Conservation (phyloP, 2,329 filamentous ascomycete species). For the Sporothrix schenckii region DNA sequence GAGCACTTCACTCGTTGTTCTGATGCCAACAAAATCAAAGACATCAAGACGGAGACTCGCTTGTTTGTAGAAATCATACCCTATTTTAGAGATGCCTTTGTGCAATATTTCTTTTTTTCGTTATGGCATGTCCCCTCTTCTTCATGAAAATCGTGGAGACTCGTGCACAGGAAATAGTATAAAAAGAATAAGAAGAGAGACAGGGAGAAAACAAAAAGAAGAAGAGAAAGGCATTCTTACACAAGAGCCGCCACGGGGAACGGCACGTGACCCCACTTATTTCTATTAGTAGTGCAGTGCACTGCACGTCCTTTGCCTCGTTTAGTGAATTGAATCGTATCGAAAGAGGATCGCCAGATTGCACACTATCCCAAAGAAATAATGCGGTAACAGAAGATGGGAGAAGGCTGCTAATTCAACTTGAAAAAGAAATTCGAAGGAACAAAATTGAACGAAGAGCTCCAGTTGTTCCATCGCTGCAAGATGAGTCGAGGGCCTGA, state of each 20-base stretch:
- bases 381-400: background rate
- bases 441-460: background rate
- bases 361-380: background rate
- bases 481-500: background rate
- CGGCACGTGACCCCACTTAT: conserved; percentile 18
- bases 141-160: background rate
- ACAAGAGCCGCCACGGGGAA: conserved; percentile 4
- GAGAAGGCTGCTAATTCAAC: background rate
- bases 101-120: background rate
- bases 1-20: background rate
- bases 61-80: background rate
- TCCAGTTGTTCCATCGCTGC: conserved; percentile 1
- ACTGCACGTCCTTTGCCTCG: background rate
- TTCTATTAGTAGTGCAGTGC: background rate
- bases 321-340: background rate
- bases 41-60: background rate
- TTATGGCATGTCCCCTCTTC: background rate
- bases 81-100: too few species aligned
- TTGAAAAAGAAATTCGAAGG: background rate
- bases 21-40: conserved; percentile 4
- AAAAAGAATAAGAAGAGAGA: background rate
- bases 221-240: background rate
- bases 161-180: background rate
- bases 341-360: conserved; percentile 12
- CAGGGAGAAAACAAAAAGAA: background rate